A percentile compares a stretch with the other conserved stretches of the same genome.
Conservation (phyloP, 768 basidiomycete genomes). For the Lactarius quietus region DNA sequence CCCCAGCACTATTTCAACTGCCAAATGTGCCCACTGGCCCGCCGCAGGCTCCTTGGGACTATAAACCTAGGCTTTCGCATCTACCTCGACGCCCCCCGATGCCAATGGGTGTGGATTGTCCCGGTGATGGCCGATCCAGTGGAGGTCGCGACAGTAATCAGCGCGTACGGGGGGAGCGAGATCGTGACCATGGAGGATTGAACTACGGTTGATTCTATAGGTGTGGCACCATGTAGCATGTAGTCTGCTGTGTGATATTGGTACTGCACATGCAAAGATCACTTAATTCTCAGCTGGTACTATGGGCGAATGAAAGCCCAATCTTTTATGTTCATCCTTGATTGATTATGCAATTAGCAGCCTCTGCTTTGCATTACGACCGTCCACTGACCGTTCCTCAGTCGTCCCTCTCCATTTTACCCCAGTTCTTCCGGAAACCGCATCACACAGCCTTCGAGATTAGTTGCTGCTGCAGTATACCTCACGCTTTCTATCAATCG, state of each 20-base stretch:
- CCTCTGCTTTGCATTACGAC: too few relatives aligned
- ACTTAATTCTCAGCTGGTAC: background rate
- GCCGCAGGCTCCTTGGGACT: slow-evolving; percentile 13
- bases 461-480: too few relatives aligned
- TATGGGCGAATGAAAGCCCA: too few relatives aligned
- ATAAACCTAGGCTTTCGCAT: slow-evolving; percentile 22
- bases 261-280: background rate
- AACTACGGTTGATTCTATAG: slow-evolving; percentile 32
- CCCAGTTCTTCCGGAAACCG: too few relatives aligned
- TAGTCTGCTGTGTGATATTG: background rate
- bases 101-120: slow-evolving; percentile 22
- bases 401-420: too few relatives aligned
- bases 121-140: slow-evolving; percentile 14
- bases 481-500: too few relatives aligned
- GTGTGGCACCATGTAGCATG: background rate
- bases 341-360: too few relatives aligned
- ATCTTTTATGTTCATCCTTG: too few relatives aligned
- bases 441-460: too few relatives aligned
- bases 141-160: slow-evolving; percentile 22
- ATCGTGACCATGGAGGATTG: slow-evolving; percentile 28
- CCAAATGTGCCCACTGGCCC: background rate
- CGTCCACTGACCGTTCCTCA: too few relatives aligned
- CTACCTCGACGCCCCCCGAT: slow-evolving; percentile 26
- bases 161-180: slow-evolving; percentile 24
- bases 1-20: slow-evolving; percentile 20